phyloP scores from a whole-genome alignment of 176 grass and related monocot genomes.

The Phragmites australis region DNA sequence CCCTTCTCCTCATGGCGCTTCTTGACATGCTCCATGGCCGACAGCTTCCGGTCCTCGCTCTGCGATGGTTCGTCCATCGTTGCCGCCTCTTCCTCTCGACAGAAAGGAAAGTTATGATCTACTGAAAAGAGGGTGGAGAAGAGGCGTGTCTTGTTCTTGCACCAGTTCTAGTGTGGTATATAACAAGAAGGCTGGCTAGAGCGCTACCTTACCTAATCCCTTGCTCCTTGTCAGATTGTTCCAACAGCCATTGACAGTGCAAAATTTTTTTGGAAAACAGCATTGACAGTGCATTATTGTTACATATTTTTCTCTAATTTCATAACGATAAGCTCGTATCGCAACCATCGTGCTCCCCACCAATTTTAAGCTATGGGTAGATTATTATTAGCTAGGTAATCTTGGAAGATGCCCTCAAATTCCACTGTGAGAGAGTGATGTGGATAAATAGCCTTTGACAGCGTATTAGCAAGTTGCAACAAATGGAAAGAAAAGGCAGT shows the following conservation, averaged over 20 bases:
- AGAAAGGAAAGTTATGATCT: constrained; percentile 22
- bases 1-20: constrained; percentile 76
- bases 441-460: constrained; percentile 1
- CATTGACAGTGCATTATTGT: neutral
- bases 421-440: neutral
- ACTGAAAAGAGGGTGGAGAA: neutral
- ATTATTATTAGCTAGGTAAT: neutral
- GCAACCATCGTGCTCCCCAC: constrained; percentile 27
- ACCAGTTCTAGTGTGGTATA: constrained; percentile 13
- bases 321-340: neutral
- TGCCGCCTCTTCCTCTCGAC: neutral
- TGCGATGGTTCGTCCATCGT: constrained; percentile 29
- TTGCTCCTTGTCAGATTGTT: constrained; percentile 4
- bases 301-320: neutral
- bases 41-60: constrained; percentile 24
- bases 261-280: neutral
- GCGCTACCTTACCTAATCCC: neutral
- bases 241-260: constrained; percentile 6
- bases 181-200: constrained; percentile 29
- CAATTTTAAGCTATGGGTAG: neutral
- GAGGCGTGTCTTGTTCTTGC: constrained; percentile 10
- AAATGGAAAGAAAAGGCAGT: neutral
- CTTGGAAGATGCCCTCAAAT: constrained; percentile 19
- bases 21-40: constrained; percentile 63
- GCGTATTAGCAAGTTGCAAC: neutral